Evolutionary conservation across 2,329 filamentous ascomycete genomes (phyloP).

Genomic region (Fusarium phyllophilum): DNA sequence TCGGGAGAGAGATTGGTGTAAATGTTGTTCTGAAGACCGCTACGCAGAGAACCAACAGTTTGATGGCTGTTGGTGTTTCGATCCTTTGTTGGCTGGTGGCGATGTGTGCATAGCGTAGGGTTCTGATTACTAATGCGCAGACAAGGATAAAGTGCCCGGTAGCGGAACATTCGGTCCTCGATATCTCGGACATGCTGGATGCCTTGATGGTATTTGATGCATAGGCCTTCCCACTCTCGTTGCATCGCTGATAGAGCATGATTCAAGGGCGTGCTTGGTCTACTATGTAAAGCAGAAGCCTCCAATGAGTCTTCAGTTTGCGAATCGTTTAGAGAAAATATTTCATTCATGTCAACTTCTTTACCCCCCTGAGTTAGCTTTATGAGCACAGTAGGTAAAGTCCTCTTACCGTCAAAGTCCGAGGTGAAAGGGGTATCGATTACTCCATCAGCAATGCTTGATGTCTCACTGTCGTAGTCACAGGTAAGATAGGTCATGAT

Average conservation of each 20-base stretch:
- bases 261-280: background rate
- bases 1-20: accelerated
- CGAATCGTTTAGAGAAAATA: background rate
- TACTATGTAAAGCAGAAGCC: background rate
- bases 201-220: background rate
- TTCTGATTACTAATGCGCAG: background rate
- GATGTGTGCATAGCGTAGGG: accelerated
- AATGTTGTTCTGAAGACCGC: background rate
- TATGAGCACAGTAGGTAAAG: accelerated
- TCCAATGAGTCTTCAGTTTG: background rate
- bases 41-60: accelerated
- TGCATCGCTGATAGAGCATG: no score
- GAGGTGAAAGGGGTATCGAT: background rate
- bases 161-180: background rate
- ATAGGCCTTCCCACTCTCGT: background rate
- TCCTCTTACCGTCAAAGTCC: background rate
- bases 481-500: background rate
- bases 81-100: accelerated
- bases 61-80: background rate
- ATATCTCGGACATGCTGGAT: background rate
- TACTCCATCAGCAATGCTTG: background rate
- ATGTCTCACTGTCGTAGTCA: background rate
- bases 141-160: background rate
- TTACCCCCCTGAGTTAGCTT: background rate
- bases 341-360: background rate